These are phyloP conservation scores for Hypoxylon trugodes DNA, from an alignment of 495 filamentous ascomycete species.

Conservation along the genomic window DNA sequence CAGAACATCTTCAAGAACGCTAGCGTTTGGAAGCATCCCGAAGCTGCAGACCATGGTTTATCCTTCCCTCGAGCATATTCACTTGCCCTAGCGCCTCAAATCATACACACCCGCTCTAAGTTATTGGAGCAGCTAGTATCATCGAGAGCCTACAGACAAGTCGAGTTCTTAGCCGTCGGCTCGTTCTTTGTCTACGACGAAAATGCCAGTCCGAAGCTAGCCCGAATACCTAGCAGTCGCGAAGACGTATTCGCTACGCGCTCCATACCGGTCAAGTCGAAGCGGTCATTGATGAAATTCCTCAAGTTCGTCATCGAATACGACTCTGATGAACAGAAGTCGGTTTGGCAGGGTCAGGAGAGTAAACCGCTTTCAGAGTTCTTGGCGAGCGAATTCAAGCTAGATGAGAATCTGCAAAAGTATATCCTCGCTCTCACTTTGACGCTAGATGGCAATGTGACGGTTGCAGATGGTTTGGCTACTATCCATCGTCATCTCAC, in stretches of 20 bases:
- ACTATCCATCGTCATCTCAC: constrained; percentile 82
- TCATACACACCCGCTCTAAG: constrained; percentile 83
- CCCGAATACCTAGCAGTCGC: constrained; percentile 79
- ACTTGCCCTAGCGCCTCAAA: constrained; percentile 82
- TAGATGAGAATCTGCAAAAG: constrained; percentile 72
- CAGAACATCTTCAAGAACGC: constrained; percentile 37
- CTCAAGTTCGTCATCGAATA: constrained; percentile 77
- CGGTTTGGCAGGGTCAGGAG: constrained; percentile 57
- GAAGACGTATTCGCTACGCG: constrained; percentile 87
- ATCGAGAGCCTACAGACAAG: constrained; percentile 83
- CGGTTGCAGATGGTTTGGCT: constrained; percentile 67
- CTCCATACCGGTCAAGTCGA: constrained; percentile 74
- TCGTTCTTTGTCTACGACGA: constrained; percentile 83
- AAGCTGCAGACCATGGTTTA: constrained; percentile 50
- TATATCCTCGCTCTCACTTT: constrained; percentile 83
- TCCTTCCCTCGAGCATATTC: constrained; percentile 80
- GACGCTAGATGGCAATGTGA: constrained; percentile 66
- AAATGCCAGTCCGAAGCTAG: constrained; percentile 48
- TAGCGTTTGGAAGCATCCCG: constrained; percentile 39
- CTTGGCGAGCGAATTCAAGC: constrained; percentile 73
- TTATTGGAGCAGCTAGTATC: constrained; percentile 81
- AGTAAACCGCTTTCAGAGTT: constrained; percentile 68
- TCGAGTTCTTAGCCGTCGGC: constrained; percentile 94
- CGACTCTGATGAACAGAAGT: constrained; percentile 60
- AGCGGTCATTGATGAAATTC: constrained; percentile 87